Base-by-base conservation (phyloP, 352 stramenopile species). In the Elongisporangium anandrum region DNA sequence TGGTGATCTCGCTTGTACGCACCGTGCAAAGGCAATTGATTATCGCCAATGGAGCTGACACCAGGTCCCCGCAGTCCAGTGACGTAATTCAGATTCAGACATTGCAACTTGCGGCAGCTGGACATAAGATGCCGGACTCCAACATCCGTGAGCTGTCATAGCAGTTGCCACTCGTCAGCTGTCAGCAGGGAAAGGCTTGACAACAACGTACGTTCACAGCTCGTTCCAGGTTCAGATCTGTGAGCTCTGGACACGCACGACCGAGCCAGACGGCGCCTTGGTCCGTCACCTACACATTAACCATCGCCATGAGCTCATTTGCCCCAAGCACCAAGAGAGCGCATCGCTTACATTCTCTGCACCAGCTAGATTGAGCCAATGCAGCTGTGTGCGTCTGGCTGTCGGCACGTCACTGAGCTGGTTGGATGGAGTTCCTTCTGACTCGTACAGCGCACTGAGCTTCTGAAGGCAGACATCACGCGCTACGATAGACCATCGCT, bases 11-110 rank as follows among this genome's bases (percentile, higher is more conserved):
- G 29, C 29, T 9, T 20, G 12, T 2, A 58, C 51, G 17, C 54
- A 87, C 84, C 85, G 65, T 77, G 73, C 38, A 93, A 54, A 6
- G 70, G 69, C 21, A 85, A 51, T 56, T 63, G 76, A 20, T 73
- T 70, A 7, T 91, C 79, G 54, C 77, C 72, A 21, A 89, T 85
- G 20, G 68, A 73, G n/a, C 65, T 65, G 15, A 94, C 54, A n/a
- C 79, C 70, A 15, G 61, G 63, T 19, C 74, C 69, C n/a, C 79
- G 70, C 9, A 94, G 65, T 23, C 63, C 65, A 22, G 76, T 65
- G 12, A 92, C 54, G 53, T 84, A 79, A 58, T 66, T 85, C 3
- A 91, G 39, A 34, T 86, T 73, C n/a, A 94, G 61, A 9, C 64
- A 64, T 20, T 86, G 68, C 4, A 94, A 66, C 15, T 62, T 67